Evolutionary conservation across 208 protist species (phyloP).

Genomic region (Porcisia hertigi): DNA sequence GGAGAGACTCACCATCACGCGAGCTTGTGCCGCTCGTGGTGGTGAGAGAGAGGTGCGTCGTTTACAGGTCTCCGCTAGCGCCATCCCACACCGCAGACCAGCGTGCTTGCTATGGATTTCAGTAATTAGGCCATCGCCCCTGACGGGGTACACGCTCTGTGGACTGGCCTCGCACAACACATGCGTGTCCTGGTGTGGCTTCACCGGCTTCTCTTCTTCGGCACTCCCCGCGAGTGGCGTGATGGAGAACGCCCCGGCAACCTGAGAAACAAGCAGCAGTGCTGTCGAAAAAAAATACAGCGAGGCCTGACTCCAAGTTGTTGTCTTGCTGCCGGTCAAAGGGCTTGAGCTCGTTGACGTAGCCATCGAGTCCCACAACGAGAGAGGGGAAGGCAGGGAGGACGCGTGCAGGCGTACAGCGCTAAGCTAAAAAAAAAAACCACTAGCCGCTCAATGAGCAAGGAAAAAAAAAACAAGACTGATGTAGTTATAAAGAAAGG

Average conservation of each 20-base stretch:
- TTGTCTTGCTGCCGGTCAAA: not conserved
- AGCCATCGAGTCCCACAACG: not conserved
- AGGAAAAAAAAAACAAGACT: no score
- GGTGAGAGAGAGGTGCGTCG: not conserved
- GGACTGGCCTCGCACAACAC: constrained; percentile 1
- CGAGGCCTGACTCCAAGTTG: not conserved
- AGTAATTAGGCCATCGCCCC: constrained; percentile 25
- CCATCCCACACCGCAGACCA: not conserved
- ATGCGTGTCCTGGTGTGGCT: not conserved
- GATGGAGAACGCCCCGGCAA: not conserved
- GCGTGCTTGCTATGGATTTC: not conserved
- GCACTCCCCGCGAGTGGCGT: not conserved
- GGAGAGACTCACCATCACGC: not conserved
- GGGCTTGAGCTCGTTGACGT: not conserved
- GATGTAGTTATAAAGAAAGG: no score
- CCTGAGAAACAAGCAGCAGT: not conserved
- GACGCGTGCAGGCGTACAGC: no score
- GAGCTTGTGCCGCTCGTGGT: not conserved
- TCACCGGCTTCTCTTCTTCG: not conserved
- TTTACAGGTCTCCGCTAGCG: not conserved
- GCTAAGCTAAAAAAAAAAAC: no score
- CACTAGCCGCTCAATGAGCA: no score
- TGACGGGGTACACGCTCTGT: constrained; percentile 15
- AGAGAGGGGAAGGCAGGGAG: not conserved
- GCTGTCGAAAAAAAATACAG: not conserved